These are phyloP conservation scores for Wallacemonas rigidus DNA, from an alignment of 208 protist genomes.

Conservation along the genomic window DNA sequence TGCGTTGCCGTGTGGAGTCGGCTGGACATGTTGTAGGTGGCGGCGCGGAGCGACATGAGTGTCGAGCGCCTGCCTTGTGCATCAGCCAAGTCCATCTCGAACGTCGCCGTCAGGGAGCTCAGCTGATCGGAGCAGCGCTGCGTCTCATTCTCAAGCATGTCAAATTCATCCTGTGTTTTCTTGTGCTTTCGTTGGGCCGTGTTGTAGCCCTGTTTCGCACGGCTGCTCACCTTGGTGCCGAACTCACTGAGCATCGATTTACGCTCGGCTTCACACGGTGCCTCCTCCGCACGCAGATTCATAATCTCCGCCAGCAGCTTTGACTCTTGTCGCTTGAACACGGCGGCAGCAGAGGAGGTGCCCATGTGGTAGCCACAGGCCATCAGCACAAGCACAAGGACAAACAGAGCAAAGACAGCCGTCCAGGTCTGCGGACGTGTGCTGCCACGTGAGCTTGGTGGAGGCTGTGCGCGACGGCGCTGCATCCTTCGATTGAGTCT, in stretches of 20 bases:
- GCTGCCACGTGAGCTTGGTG: neutral
- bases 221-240: neutral
- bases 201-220: neutral
- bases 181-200: neutral
- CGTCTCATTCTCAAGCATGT: conserved; percentile 19
- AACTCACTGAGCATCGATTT: neutral
- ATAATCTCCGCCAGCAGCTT: neutral
- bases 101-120: neutral
- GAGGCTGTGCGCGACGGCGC: neutral
- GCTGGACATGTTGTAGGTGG: neutral
- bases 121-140: conserved; percentile 20
- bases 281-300: neutral
- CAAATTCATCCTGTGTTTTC: conserved; percentile 10
- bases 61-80: neutral
- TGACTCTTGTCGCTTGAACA: neutral
- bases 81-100: neutral
- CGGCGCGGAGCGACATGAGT: neutral
- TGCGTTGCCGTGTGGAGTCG: neutral
- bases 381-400: conserved; percentile 7
- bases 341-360: neutral
- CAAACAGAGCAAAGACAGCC: conserved; percentile 2
- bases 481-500: neutral
- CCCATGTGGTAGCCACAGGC: conserved; percentile 15
- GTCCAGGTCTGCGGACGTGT: conserved; percentile 4
- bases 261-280: neutral